Percentiles rank a stretch among this genome's conserved stretches.
phyloP scores from a whole-genome alignment of 1,139 yeast species.

The Lodderomyces jiufengensis region DNA sequence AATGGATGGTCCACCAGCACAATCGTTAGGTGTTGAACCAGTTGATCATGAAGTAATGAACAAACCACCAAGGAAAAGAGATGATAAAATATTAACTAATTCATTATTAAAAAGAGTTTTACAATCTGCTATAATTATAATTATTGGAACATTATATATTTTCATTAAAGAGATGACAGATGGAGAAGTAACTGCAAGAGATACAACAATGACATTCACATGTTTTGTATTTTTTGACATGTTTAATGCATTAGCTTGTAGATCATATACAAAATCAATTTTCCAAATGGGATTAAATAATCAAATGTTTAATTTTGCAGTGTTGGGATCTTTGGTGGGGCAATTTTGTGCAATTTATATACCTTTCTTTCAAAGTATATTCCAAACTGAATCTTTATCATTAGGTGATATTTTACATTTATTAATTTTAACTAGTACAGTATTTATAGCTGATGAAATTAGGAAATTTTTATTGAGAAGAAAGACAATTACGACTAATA shows the following conservation, averaged over 20 bases:
- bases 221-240: slow-evolving; percentile 92
- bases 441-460: slow-evolving; percentile 79
- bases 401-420: slow-evolving; percentile 66
- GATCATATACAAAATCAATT: slow-evolving; percentile 79
- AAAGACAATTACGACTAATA: slow-evolving; percentile 10
- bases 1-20: slow-evolving; percentile 99
- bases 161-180: slow-evolving; percentile 83
- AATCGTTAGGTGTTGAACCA: slow-evolving; percentile 94
- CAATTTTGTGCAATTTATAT: slow-evolving; percentile 90
- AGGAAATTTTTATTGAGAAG: slow-evolving; percentile 43
- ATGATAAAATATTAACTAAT: slow-evolving; percentile 73
- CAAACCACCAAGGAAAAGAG: slow-evolving; percentile 87
- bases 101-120: slow-evolving; percentile 68
- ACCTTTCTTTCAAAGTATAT: slow-evolving; percentile 85
- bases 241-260: slow-evolving; percentile 92
- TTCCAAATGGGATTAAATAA: slow-evolving; percentile 75
- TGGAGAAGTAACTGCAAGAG: slow-evolving; percentile 80
- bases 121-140: slow-evolving; percentile 69
- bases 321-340: slow-evolving; percentile 84
- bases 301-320: slow-evolving; percentile 90
- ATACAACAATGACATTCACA: slow-evolving; percentile 98
- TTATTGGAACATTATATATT: slow-evolving; percentile 77
- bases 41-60: slow-evolving; percentile 94
- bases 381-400: slow-evolving; percentile 88
- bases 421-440: slow-evolving; percentile 65